These are phyloP conservation scores for Globisporangium parvum DNA, from an alignment of 352 stramenopile species.

Conservation along the genomic window DNA sequence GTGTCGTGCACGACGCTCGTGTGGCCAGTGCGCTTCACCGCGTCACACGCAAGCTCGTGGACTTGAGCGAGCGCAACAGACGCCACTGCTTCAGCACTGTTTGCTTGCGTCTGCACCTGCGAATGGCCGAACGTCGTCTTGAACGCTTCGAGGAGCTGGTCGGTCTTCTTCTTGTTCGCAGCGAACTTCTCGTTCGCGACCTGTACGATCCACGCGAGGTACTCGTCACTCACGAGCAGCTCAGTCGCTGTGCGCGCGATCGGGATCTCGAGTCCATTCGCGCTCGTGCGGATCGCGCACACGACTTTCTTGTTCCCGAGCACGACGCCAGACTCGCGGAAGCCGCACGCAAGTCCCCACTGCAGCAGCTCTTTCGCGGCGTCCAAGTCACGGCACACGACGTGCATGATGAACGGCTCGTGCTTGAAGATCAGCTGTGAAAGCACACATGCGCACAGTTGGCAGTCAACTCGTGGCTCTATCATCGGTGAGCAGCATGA, in stretches of 20 bases:
- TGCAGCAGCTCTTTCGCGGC: constrained; percentile 78
- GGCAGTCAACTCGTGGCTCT: background rate
- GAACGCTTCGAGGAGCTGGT: constrained; percentile 62
- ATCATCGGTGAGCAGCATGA: background rate
- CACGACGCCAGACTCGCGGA: constrained; percentile 87
- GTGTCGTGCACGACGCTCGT: constrained; percentile 40
- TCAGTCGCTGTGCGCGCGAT: constrained; percentile 40
- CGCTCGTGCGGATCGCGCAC: constrained; percentile 87
- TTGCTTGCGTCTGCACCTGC: too few species aligned
- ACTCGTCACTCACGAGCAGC: constrained; percentile 60
- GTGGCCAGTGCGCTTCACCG: constrained; percentile 61
- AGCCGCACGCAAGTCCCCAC: constrained; percentile 74
- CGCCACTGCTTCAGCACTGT: background rate
- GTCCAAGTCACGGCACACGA: constrained; percentile 76
- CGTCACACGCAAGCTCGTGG: constrained; percentile 12
- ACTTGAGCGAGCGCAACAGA: constrained; percentile 11
- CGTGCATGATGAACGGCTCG: constrained; percentile 92
- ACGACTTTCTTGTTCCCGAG: constrained; percentile 86
- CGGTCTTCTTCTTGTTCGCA: constrained; percentile 67
- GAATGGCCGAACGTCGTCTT: constrained; percentile 24
- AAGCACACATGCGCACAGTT: background rate
- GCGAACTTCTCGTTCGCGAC: constrained; percentile 84
- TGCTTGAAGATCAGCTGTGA: constrained; percentile 82
- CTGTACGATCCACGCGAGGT: constrained; percentile 69
- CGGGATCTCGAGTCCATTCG: constrained; percentile 85